phyloP scores from a whole-genome alignment of 495 filamentous ascomycete genomes.

The Lasiosphaeria miniovina region DNA sequence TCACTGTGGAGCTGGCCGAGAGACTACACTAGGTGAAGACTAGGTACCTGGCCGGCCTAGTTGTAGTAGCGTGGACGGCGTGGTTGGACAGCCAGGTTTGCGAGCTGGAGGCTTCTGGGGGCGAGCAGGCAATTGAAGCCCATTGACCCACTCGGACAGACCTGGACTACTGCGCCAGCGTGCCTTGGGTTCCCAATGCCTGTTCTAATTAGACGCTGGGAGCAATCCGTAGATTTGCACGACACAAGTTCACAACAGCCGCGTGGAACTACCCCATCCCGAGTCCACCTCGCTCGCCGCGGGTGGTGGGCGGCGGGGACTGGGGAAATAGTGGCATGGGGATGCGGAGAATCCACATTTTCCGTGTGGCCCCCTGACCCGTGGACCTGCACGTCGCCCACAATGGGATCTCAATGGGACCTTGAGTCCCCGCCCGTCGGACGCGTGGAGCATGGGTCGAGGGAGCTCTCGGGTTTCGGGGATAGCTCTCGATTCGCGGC shows the following conservation, averaged over 20 bases:
- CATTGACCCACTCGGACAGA: neutral
- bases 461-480: slow-evolving; percentile 8
- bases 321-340: slow-evolving; percentile 1
- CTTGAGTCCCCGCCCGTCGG: neutral
- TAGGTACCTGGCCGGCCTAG: too few species aligned
- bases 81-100: slow-evolving; percentile 14
- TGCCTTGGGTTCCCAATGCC: neutral
- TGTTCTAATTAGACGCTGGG: neutral
- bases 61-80: neutral
- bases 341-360: slow-evolving; percentile 22
- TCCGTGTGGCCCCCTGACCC: slow-evolving; percentile 9
- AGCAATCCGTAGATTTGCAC: neutral
- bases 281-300: neutral
- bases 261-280: neutral
- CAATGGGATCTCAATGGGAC: neutral
- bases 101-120: slow-evolving; percentile 10
- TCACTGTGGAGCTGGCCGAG: slow-evolving; percentile 2
- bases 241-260: neutral
- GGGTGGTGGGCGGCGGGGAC: slow-evolving; percentile 1
- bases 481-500: slow-evolving; percentile 6
- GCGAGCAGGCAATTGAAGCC: slow-evolving; percentile 6
- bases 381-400: neutral
- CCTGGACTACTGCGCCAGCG: too few species aligned
- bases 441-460: neutral
- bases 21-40: neutral